phyloP scores from a whole-genome alignment of 768 basidiomycete species.

The Lactifluus volemus region DNA sequence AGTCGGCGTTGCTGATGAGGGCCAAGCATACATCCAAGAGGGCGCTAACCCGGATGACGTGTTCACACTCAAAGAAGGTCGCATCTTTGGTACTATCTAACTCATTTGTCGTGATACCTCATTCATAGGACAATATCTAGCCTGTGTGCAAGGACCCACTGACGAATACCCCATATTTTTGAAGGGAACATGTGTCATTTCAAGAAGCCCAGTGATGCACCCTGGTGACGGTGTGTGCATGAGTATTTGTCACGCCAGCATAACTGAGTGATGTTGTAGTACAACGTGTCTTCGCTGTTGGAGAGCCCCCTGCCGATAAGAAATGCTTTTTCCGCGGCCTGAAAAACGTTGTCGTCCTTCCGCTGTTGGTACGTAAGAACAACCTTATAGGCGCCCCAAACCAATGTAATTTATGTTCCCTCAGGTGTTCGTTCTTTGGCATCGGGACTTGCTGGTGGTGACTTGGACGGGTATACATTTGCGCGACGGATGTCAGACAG shows the following conservation, averaged over 20 bases:
- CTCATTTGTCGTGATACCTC: background rate
- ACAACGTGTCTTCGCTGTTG: slow-evolving; percentile 23
- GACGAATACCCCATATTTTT: background rate
- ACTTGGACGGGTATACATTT: background rate
- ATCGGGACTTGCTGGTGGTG: slow-evolving; percentile 36
- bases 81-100: slow-evolving; percentile 16
- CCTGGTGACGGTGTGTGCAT: slow-evolving; percentile 25
- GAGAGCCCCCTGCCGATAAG: slow-evolving; percentile 20
- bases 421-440: slow-evolving; percentile 53
- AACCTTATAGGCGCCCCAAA: background rate
- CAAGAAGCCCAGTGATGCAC: slow-evolving; percentile 26
- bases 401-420: background rate
- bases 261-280: slow-evolving; percentile 1
- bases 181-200: slow-evolving; percentile 17
- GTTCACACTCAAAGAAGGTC: slow-evolving; percentile 13
- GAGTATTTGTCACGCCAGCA: background rate
- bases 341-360: slow-evolving; percentile 33
- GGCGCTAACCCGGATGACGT: slow-evolving; percentile 7
- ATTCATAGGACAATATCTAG: background rate
- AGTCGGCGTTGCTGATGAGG: slow-evolving; percentile 79
- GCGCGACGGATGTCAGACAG: background rate
- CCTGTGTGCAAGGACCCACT: background rate
- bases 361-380: slow-evolving; percentile 31
- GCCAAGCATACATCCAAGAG: slow-evolving; percentile 21
- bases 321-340: background rate